A percentile compares a stretch with the other conserved stretches of the same genome.
Evolutionary conservation across 148 eudicot species (phyloP).

Genomic region (Rhododendron kiyosumense): DNA sequence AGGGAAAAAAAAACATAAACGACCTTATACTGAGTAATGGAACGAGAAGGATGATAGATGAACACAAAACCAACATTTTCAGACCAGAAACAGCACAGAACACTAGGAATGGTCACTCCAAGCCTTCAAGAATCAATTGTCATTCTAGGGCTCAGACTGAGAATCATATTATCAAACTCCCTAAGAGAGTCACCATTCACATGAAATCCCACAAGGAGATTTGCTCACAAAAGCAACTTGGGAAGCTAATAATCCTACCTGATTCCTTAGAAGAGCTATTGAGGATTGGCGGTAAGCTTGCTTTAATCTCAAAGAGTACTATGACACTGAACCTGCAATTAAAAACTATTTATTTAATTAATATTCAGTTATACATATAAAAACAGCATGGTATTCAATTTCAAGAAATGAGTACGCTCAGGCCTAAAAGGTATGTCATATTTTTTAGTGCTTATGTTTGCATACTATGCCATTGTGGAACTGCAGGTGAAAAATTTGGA

Average conservation of each 20-base stretch:
- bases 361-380: background rate
- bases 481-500: slow-evolving; percentile 77
- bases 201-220: slow-evolving; percentile 25
- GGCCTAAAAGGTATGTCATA: background rate
- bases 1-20: slow-evolving; percentile 21
- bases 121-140: slow-evolving; percentile 6
- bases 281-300: slow-evolving; percentile 56
- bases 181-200: slow-evolving; percentile 66
- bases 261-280: slow-evolving; percentile 63
- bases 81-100: slow-evolving; percentile 14
- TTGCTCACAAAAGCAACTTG: slow-evolving; percentile 23
- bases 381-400: background rate
- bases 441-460: background rate
- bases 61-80: slow-evolving; percentile 25
- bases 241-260: slow-evolving; percentile 65
- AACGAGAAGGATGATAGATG: slow-evolving; percentile 25
- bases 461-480: slow-evolving; percentile 12
- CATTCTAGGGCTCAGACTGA: slow-evolving; percentile 13
- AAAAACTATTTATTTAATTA: background rate
- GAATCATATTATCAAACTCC: slow-evolving; percentile 7
- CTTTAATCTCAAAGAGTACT: slow-evolving; percentile 4
- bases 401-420: background rate
- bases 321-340: slow-evolving; percentile 9
- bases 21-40: slow-evolving; percentile 19
- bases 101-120: slow-evolving; percentile 6